Percentiles rank a stretch among this genome's conserved stretches.
Evolutionary conservation across 768 basidiomycete genomes (phyloP).

Genomic region (Pulveroboletus sp.): DNA sequence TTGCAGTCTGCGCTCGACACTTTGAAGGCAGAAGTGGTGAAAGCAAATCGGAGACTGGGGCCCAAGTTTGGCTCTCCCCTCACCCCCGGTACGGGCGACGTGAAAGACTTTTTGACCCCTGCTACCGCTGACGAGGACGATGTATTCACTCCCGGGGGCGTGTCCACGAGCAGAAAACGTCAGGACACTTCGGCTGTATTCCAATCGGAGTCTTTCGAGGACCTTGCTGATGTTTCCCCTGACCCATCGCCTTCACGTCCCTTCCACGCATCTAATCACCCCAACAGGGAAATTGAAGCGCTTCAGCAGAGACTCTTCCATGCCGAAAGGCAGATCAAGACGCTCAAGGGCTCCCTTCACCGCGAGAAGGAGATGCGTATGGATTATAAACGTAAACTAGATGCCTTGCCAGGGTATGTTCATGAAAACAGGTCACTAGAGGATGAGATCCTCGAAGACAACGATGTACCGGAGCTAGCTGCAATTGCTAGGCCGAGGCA

Average conservation of each 20-base stretch:
- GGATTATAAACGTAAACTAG: slow-evolving; percentile 55
- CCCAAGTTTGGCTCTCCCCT: slow-evolving; percentile 68
- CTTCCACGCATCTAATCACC: slow-evolving; percentile 69
- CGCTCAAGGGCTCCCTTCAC: slow-evolving; percentile 71
- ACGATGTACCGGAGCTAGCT: slow-evolving; percentile 33
- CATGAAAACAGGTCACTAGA: slow-evolving; percentile 36
- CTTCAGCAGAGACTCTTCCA: slow-evolving; percentile 79
- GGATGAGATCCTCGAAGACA: slow-evolving; percentile 45
- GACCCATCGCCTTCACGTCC: slow-evolving; percentile 57
- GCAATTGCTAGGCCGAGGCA: slow-evolving; percentile 34
- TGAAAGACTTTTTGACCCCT: slow-evolving; percentile 53
- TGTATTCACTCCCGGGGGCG: slow-evolving; percentile 58
- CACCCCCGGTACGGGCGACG: slow-evolving; percentile 54
- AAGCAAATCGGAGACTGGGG: slow-evolving; percentile 52
- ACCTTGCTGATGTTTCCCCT: slow-evolving; percentile 49
- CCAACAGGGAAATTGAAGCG: slow-evolving; percentile 75
- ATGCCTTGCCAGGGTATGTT: slow-evolving; percentile 35
- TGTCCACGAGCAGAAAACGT: slow-evolving; percentile 58
- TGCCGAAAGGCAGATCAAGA: slow-evolving; percentile 80
- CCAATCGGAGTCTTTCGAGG: slow-evolving; percentile 43
- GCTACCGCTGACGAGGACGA: slow-evolving; percentile 54
- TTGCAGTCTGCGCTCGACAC: slow-evolving; percentile 76
- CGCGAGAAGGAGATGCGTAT: slow-evolving; percentile 82
- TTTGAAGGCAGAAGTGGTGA: slow-evolving; percentile 66
- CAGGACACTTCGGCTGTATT: slow-evolving; percentile 47